Evolutionary conservation across 2,329 filamentous ascomycete genomes (phyloP).

Genomic region (Seiridium cupressi): DNA sequence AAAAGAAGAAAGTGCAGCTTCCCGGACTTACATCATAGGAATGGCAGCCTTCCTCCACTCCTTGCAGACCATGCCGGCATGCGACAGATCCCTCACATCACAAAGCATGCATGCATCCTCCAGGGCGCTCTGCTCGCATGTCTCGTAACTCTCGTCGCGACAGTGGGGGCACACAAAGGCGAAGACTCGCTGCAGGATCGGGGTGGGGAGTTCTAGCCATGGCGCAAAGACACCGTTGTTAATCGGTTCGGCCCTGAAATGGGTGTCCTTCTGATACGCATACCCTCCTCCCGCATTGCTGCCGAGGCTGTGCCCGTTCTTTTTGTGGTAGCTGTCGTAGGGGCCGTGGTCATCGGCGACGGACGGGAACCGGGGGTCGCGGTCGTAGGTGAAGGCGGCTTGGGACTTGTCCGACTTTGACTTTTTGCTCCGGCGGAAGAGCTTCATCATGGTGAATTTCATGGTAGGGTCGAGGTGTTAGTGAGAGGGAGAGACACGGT

Average conservation of each 20-base stretch:
- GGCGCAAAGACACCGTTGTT: slow-evolving; percentile 21
- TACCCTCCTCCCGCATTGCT: slow-evolving; percentile 13
- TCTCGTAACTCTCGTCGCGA: slow-evolving; percentile 73
- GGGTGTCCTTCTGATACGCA: slow-evolving; percentile 13
- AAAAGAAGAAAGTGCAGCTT: not conserved
- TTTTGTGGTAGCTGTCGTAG: slow-evolving; percentile 17
- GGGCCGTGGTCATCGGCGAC: not conserved
- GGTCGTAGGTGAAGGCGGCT: slow-evolving; percentile 18
- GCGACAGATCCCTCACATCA: slow-evolving; percentile 83
- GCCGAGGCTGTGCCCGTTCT: slow-evolving; percentile 19
- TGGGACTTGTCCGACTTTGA: slow-evolving; percentile 19
- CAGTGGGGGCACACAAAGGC: slow-evolving; percentile 80
- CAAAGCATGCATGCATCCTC: slow-evolving; percentile 90
- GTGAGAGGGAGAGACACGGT: not conserved
- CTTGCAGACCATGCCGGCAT: slow-evolving; percentile 72
- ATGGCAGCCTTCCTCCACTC: slow-evolving; percentile 62
- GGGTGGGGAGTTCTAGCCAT: slow-evolving; percentile 55
- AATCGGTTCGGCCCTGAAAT: not conserved
- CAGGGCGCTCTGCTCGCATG: slow-evolving; percentile 76
- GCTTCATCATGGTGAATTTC: slow-evolving; percentile 27
- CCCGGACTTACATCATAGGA: slow-evolving; percentile 57
- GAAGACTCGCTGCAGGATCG: slow-evolving; percentile 77
- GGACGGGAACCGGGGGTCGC: slow-evolving; percentile 14
- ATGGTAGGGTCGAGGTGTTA: slow-evolving; percentile 13
- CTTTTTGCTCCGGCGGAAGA: slow-evolving; percentile 32